Percentiles rank a stretch among this genome's conserved stretches.
phyloP scores from a whole-genome alignment of 768 basidiomycete species.

The Amanita rimosa region DNA sequence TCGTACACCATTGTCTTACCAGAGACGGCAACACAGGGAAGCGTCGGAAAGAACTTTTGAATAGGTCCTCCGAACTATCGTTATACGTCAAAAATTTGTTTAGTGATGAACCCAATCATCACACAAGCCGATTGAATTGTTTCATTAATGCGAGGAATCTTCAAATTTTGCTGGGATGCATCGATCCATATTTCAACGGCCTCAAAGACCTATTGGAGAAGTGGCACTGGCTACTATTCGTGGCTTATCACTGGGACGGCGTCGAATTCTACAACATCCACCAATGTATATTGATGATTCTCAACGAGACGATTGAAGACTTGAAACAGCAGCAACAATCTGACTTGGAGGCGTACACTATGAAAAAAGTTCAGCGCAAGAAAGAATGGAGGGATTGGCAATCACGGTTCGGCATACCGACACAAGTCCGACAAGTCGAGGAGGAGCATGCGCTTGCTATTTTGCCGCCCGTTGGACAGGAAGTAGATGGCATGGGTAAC shows the following conservation, averaged over 20 bases:
- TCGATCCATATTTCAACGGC: not conserved
- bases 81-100: not conserved
- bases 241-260: not conserved
- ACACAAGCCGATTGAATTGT: too few species aligned
- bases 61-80: not conserved
- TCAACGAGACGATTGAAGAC: not conserved
- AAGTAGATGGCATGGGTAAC: too few species aligned
- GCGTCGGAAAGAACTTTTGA: not conserved
- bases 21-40: conserved; percentile 9
- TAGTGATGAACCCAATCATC: too few species aligned
- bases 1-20: conserved; percentile 11
- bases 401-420: too few species aligned
- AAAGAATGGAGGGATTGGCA: too few species aligned
- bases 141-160: not conserved
- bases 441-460: too few species aligned
- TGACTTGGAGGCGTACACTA: too few species aligned
- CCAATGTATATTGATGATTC: not conserved
- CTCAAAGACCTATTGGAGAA: not conserved
- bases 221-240: not conserved
- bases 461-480: too few species aligned
- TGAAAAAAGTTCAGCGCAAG: too few species aligned
- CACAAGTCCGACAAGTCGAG: too few species aligned
- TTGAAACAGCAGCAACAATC: not conserved
- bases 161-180: not conserved
- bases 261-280: not conserved